These are phyloP conservation scores for Chlorella sp. DNA, from an alignment of 139 green algal species.

Conservation along the genomic window DNA sequence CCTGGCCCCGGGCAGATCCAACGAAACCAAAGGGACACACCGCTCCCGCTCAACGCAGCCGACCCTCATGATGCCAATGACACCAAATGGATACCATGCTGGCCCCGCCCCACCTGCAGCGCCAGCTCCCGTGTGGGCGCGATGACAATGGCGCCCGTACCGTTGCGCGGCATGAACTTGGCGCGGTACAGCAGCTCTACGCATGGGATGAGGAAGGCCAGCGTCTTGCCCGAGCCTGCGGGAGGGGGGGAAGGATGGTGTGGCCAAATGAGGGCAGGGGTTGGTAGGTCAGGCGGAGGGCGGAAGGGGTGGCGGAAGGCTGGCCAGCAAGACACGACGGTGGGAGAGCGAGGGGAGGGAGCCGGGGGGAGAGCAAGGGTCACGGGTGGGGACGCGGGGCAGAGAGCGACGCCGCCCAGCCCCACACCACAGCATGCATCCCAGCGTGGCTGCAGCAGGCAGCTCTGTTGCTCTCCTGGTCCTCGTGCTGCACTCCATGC, in stretches of 20 bases:
- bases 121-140: constrained; percentile 95
- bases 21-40: too few relatives aligned
- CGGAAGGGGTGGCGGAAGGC: background rate
- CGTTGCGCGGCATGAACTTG: constrained; percentile 96
- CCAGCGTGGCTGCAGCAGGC: background rate
- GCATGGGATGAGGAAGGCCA: constrained; percentile 96
- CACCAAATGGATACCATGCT: too few relatives aligned
- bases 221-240: constrained; percentile 97
- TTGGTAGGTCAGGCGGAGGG: background rate
- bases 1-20: too few relatives aligned
- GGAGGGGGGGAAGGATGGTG: background rate
- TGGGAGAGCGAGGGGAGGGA: background rate
- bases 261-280: background rate
- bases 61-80: too few relatives aligned
- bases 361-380: too few relatives aligned
- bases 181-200: constrained; percentile 92
- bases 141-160: constrained; percentile 93
- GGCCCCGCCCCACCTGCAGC: constrained; percentile 72
- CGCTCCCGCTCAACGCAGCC: too few relatives aligned
- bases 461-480: too few relatives aligned
- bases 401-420: background rate
- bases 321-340: background rate
- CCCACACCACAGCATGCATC: background rate
- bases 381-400: too few relatives aligned
- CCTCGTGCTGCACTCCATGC: background rate